phyloP scores from a whole-genome alignment of 2,329 filamentous ascomycete species.

The Harringtonia lauricola region DNA sequence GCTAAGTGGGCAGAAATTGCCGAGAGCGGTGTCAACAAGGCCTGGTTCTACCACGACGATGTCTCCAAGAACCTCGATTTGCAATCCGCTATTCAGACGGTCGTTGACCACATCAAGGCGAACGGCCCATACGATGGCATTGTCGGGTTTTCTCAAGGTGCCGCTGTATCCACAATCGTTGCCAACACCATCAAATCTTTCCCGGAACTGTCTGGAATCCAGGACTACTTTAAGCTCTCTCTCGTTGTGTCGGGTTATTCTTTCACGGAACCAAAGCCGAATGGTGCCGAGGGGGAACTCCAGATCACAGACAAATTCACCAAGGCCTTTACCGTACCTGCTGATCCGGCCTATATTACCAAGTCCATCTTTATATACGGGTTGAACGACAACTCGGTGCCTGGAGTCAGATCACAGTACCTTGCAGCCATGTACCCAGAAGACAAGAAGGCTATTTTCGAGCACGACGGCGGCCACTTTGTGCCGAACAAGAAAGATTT shows the following conservation, averaged over 20 bases:
- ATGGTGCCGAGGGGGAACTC: conserved; percentile 1
- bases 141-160: conserved; percentile 4
- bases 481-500: conserved; percentile 7
- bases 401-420: conserved; percentile 3
- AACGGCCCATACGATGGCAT: conserved; percentile 6
- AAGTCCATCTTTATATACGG: conserved; percentile 6
- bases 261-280: conserved; percentile 5
- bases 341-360: conserved; percentile 3
- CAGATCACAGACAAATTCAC: conserved; percentile 5
- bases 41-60: conserved; percentile 6
- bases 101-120: conserved; percentile 4
- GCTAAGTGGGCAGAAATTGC: conserved; percentile 4
- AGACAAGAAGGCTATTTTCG: conserved; percentile 3
- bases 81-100: neutral
- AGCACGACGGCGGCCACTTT: conserved; percentile 6
- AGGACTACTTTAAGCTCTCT: conserved; percentile 6
- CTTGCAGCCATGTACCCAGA: conserved; percentile 7
- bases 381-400: conserved; percentile 7
- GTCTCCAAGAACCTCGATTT: conserved; percentile 6
- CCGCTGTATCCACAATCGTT: conserved; percentile 4
- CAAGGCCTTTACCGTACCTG: conserved; percentile 2
- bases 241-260: conserved; percentile 6
- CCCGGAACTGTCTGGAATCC: conserved; percentile 1
- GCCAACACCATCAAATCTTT: conserved; percentile 3
- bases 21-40: conserved; percentile 1